A percentile compares a stretch with the other conserved stretches of the same genome.
These are phyloP conservation scores for Lactifluus piperatus DNA, from an alignment of 768 basidiomycete species.

Conservation along the genomic window DNA sequence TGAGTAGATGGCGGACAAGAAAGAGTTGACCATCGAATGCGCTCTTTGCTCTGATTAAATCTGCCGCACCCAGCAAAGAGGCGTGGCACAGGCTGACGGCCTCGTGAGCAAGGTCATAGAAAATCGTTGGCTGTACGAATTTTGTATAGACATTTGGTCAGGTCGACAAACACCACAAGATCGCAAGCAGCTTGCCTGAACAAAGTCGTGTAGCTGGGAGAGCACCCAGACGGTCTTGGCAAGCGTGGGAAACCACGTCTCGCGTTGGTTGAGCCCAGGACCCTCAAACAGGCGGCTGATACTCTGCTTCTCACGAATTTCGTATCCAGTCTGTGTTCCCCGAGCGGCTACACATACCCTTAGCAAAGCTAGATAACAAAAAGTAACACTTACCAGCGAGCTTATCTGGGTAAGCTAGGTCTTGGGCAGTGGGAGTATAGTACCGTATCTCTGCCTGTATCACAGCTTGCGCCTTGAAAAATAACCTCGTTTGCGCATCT, in stretches of 20 bases:
- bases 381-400: conserved; percentile 47
- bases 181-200: conserved; percentile 52
- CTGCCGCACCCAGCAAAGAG: conserved; percentile 67
- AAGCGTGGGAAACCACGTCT: conserved; percentile 79
- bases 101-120: conserved; percentile 94
- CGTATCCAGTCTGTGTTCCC: conserved; percentile 35
- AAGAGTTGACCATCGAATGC: conserved; percentile 74
- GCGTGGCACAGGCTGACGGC: conserved; percentile 75
- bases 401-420: conserved; percentile 82
- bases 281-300: conserved; percentile 61
- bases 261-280: conserved; percentile 62
- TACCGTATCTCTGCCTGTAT: conserved; percentile 84
- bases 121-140: conserved; percentile 67
- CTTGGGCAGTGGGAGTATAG: conserved; percentile 67
- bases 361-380: neutral
- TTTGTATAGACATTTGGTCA: neutral
- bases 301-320: conserved; percentile 59
- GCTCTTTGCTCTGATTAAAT: conserved; percentile 47
- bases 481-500: conserved; percentile 32
- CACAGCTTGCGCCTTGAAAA: conserved; percentile 92
- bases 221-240: too few relatives aligned
- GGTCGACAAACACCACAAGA: neutral
- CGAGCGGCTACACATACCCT: conserved; percentile 33
- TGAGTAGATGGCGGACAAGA: conserved; percentile 81
- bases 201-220: conserved; percentile 77